These are phyloP conservation scores for Penicillium waksmanii DNA, from an alignment of 495 filamentous ascomycete genomes.

Conservation along the genomic window DNA sequence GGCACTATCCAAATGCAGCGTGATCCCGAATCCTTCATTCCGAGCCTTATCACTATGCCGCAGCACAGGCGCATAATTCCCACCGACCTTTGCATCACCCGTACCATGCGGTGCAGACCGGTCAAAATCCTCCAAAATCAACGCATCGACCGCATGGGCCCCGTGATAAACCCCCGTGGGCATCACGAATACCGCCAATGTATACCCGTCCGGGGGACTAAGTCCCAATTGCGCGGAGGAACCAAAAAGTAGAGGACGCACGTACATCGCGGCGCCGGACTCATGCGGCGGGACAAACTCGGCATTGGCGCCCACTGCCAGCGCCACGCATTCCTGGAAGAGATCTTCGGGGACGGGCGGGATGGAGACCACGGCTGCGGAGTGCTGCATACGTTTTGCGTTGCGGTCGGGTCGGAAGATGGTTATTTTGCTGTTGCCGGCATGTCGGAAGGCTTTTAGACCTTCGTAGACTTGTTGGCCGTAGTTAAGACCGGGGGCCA, in stretches of 20 bases:
- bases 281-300: conserved; percentile 84
- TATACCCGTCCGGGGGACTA: conserved; percentile 85
- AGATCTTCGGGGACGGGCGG: conserved; percentile 72
- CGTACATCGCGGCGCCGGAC: conserved; percentile 85
- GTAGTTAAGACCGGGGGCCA: conserved; percentile 90
- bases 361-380: conserved; percentile 75
- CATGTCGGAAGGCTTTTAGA: conserved; percentile 83
- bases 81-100: conserved; percentile 59
- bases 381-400: conserved; percentile 78
- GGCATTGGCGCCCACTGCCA: conserved; percentile 83
- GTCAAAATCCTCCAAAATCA: conserved; percentile 72
- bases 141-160: conserved; percentile 73
- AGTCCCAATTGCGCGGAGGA: conserved; percentile 79
- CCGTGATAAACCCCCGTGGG: conserved; percentile 92
- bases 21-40: conserved; percentile 78
- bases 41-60: conserved; percentile 76
- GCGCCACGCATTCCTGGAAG: conserved; percentile 72
- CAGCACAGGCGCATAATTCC: conserved; percentile 72
- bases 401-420: conserved; percentile 84
- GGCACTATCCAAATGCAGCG: conserved; percentile 82
- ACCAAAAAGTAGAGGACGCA: conserved; percentile 86
- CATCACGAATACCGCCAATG: conserved; percentile 80
- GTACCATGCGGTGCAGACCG: conserved; percentile 58
- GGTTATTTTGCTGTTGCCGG: conserved; percentile 59
- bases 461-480: conserved; percentile 94